Conservation (phyloP, 202 grass and related monocot genomes). For the Dendrocalamus latiflorus region DNA sequence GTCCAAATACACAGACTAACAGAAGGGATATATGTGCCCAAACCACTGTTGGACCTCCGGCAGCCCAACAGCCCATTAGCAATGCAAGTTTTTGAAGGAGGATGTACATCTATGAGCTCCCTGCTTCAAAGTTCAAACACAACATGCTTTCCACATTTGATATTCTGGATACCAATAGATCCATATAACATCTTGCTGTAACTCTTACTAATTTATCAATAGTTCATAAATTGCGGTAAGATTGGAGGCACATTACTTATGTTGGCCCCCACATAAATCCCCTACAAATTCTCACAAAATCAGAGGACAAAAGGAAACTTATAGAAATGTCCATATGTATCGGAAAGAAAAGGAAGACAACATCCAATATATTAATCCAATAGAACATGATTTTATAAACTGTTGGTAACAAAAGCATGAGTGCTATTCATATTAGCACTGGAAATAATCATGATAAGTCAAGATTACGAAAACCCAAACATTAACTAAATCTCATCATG, state of each 20-base stretch:
- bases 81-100: background rate
- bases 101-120: background rate
- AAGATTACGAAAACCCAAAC: background rate
- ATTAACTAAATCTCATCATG: background rate
- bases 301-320: too few relatives aligned
- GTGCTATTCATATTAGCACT: background rate
- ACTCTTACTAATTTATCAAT: background rate
- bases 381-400: background rate
- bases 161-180: background rate
- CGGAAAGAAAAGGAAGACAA: background rate
- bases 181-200: background rate
- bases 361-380: background rate
- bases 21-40: background rate
- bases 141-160: background rate
- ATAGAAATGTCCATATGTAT: background rate
- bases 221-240: background rate
- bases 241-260: background rate
- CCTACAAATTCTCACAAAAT: background rate
- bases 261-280: background rate
- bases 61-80: background rate
- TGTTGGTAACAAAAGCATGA: background rate
- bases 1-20: slow-evolving; percentile 15
- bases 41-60: slow-evolving; percentile 14
- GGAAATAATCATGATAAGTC: background rate
- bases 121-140: background rate